These are phyloP conservation scores for Podaxis pistillaris DNA, from an alignment of 768 basidiomycete species.

Conservation along the genomic window DNA sequence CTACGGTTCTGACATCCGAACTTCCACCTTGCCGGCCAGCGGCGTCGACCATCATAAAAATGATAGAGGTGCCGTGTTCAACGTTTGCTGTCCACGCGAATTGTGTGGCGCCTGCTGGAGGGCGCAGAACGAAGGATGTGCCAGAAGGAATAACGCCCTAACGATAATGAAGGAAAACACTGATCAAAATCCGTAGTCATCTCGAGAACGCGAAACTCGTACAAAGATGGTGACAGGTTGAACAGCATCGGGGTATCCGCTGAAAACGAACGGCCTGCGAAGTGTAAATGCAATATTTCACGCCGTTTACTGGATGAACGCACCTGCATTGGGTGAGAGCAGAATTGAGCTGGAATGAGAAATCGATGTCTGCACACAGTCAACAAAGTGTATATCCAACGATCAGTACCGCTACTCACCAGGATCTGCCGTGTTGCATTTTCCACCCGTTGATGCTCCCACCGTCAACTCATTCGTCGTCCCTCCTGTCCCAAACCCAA, in stretches of 20 bases:
- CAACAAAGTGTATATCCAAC: neutral
- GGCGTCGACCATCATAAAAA: conserved; percentile 58
- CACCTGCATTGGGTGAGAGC: conserved; percentile 65
- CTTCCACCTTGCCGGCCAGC: conserved; percentile 54
- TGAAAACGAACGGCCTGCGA: conserved; percentile 46
- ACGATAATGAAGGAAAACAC: conserved; percentile 1
- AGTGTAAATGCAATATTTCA: conserved; percentile 1
- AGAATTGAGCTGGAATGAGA: conserved; percentile 47
- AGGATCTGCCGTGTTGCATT: conserved; percentile 50
- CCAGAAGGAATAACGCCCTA: conserved; percentile 69
- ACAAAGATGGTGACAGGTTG: conserved; percentile 59
- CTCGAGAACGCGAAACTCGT: conserved; percentile 15
- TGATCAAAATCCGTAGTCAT: neutral
- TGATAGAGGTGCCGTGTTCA: conserved; percentile 52
- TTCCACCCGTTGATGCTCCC: conserved; percentile 42
- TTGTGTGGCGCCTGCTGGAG: conserved; percentile 35
- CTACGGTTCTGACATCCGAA: conserved; percentile 51
- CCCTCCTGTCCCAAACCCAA: conserved; percentile 69
- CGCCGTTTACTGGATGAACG: conserved; percentile 19
- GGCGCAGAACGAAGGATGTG: conserved; percentile 40
- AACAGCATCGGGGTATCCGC: conserved; percentile 39
- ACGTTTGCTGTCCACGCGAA: conserved; percentile 60
- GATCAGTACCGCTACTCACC: conserved; percentile 22
- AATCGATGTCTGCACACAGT: conserved; percentile 32
- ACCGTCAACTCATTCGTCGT: conserved; percentile 48